Base-by-base conservation (phyloP, 1,139 yeast genomes). In the Pichia terricola region DNA sequence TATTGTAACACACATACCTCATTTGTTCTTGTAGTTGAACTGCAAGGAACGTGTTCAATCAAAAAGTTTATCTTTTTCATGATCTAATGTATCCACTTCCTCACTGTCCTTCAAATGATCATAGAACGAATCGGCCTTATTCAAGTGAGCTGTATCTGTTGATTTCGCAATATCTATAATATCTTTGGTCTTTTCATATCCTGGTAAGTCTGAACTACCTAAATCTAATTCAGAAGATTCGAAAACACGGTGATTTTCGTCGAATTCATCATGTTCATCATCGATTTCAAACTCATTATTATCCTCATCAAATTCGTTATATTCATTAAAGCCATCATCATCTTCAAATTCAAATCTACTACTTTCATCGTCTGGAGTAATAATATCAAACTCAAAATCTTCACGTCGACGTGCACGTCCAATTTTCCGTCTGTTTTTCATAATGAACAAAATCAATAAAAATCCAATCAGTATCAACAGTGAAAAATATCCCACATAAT, bases 341-440 rank as follows among this genome's bases (percentile, higher is more conserved):
- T 49, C 52, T 34, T 45, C 50, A 42, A 44, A 45, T 34, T 44
- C 47, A 38, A 56, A 39, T 55, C 63, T 34, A 22, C 49, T 46
- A 22, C 55, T 50, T 11, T 72, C 71, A 55, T 77, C 82, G 16
- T 50, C 52, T 1, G 83, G 83, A 22, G 79, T 79, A 42, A 83
- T 82, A 39, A 83, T 81, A 60, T 83, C 94, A 60, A 83, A 83
- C 60, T 83, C 94, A 57, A 77, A 82, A 49, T 81, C 83, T 46
- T 79, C 85, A 50, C 83, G 75, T 64, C 87, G 73, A 63, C 88
- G 73, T 56, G 82, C 73, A 25, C 63, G 49, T 6, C 62, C 63
- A 44, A 75, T 66, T 45, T 73, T 69, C 46, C 78, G 68, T 53
- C 75, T 72, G 50, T 50, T 71, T 6, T 42, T 43, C 47, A 72